These are phyloP conservation scores for Aspergillus glaucus DNA, from an alignment of 2,329 filamentous ascomycete genomes.

Conservation along the genomic window DNA sequence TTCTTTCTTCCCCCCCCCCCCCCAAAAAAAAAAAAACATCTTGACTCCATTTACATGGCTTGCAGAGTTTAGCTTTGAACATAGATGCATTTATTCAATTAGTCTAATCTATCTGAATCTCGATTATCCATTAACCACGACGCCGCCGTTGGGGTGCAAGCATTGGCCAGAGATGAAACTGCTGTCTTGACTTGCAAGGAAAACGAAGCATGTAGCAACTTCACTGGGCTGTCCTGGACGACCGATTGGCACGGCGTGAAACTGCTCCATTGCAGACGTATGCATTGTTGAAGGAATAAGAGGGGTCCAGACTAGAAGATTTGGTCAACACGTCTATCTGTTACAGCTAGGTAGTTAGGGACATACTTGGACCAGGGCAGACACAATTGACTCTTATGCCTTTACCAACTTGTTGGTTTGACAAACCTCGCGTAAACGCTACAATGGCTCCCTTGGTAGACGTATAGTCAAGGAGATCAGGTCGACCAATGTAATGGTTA, in stretches of 20 bases:
- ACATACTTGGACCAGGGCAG: slow-evolving; percentile 60
- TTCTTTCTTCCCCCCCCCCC: background rate
- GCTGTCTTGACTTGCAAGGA: slow-evolving; percentile 69
- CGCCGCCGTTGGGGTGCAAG: slow-evolving; percentile 59
- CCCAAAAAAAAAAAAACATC: background rate
- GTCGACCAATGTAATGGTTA: slow-evolving; percentile 74
- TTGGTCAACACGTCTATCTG: slow-evolving; percentile 2
- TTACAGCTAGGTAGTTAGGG: background rate
- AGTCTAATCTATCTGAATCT: background rate
- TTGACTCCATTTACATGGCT: background rate
- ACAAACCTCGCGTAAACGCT: slow-evolving; percentile 69
- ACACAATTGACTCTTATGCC: slow-evolving; percentile 73
- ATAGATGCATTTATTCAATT: background rate
- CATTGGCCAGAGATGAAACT: slow-evolving; percentile 67
- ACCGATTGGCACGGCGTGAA: slow-evolving; percentile 65
- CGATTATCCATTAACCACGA: slow-evolving; percentile 46
- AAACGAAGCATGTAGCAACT: slow-evolving; percentile 75
- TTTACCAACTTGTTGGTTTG: slow-evolving; percentile 65
- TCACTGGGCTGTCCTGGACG: slow-evolving; percentile 73
- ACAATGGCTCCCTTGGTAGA: slow-evolving; percentile 68
- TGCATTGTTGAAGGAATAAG: slow-evolving; percentile 69
- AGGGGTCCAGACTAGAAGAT: slow-evolving; percentile 61
- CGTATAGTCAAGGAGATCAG: slow-evolving; percentile 76
- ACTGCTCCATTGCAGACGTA: slow-evolving; percentile 63
- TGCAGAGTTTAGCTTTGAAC: background rate